Percentiles rank a stretch among this genome's conserved stretches.
phyloP scores from a whole-genome alignment of 352 stramenopile species.

The Phytophthora sp. region DNA sequence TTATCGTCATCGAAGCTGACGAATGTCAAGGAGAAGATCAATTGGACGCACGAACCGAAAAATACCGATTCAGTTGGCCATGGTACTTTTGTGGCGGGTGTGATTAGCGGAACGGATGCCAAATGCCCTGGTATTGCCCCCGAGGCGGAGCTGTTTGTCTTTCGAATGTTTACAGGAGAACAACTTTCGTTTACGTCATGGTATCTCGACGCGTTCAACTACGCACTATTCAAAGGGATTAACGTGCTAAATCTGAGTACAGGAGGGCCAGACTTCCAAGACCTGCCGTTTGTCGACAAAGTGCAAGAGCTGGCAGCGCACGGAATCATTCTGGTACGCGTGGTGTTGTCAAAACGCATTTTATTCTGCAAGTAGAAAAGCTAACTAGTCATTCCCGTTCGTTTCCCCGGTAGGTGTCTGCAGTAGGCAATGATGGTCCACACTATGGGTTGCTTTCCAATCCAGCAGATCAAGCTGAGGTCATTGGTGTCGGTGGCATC shows the following conservation, averaged over 20 bases:
- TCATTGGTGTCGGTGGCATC: conserved; percentile 85
- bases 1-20: conserved; percentile 55
- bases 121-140: conserved; percentile 83
- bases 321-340: conserved; percentile 80
- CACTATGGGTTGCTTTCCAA: conserved; percentile 88
- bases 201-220: conserved; percentile 93
- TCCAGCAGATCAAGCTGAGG: conserved; percentile 84
- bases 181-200: conserved; percentile 90
- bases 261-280: conserved; percentile 84
- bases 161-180: conserved; percentile 87
- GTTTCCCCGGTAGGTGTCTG: conserved; percentile 54
- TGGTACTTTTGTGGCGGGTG: conserved; percentile 84
- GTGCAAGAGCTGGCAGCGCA: conserved; percentile 81
- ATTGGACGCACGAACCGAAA: conserved; percentile 88
- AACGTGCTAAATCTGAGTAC: conserved; percentile 90
- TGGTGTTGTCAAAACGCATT: too few species aligned
- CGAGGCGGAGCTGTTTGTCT: conserved; percentile 78
- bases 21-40: conserved; percentile 81
- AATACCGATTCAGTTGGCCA: conserved; percentile 80
- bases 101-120: conserved; percentile 62
- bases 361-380: background rate
- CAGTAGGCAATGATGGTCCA: conserved; percentile 86
- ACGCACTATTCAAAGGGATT: conserved; percentile 76
- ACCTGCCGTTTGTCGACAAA: conserved; percentile 90
- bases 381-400: background rate